A percentile compares a stretch with the other conserved stretches of the same genome.
Conservation (phyloP, 176 grass and related monocot genomes). For the Eleusine indica region DNA sequence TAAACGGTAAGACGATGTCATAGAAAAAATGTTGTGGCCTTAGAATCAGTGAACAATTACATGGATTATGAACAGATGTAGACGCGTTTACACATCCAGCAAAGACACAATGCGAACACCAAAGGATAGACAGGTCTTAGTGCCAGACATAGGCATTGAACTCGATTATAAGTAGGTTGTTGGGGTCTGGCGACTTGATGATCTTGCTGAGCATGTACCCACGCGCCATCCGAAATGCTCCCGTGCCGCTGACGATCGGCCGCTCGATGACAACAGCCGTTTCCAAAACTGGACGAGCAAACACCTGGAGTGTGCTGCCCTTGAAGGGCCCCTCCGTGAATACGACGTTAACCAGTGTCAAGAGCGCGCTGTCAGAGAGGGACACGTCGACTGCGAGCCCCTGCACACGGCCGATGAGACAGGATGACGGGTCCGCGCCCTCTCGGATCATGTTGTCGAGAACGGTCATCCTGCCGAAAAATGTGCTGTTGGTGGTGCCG, state of each 20-base stretch:
- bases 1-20: too few relatives aligned
- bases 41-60: too few relatives aligned
- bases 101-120: too few relatives aligned
- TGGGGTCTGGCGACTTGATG: slow-evolving; percentile 18
- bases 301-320: slow-evolving; percentile 31
- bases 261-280: slow-evolving; percentile 15
- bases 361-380: neutral
- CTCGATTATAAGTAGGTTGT: slow-evolving; percentile 20
- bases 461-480: neutral
- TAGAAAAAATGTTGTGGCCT: too few relatives aligned
- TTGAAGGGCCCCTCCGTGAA: slow-evolving; percentile 33
- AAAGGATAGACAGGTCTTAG: neutral
- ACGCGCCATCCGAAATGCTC: slow-evolving; percentile 36
- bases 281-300: slow-evolving; percentile 2
- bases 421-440: slow-evolving; percentile 28
- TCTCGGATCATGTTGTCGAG: slow-evolving; percentile 40
- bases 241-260: slow-evolving; percentile 40
- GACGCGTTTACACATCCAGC: neutral
- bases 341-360: slow-evolving; percentile 8
- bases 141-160: slow-evolving; percentile 28
- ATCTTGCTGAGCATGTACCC: slow-evolving; percentile 38
- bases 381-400: slow-evolving; percentile 11
- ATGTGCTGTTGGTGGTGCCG: neutral
- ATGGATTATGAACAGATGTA: too few relatives aligned
- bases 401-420: slow-evolving; percentile 26